These are phyloP conservation scores for Pseudocercospora musae DNA, from an alignment of 2,329 filamentous ascomycete genomes.

Conservation along the genomic window DNA sequence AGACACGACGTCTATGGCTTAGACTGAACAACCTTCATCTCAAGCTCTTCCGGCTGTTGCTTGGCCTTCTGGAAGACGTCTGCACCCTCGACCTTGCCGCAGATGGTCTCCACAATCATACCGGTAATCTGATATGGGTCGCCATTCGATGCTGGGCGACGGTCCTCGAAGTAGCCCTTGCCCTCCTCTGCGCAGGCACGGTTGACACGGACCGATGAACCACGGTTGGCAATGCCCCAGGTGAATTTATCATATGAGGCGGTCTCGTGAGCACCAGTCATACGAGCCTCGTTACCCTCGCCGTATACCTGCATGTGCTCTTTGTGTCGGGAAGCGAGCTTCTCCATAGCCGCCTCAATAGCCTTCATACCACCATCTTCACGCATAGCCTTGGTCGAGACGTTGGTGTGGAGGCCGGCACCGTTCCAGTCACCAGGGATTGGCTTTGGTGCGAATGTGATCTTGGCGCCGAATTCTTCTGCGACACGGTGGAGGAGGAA, in stretches of 20 bases:
- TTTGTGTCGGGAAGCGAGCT: constrained; percentile 48
- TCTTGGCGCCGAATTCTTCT: constrained; percentile 94
- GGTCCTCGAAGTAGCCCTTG: constrained; percentile 86
- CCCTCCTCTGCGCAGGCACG: constrained; percentile 79
- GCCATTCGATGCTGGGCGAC: constrained; percentile 70
- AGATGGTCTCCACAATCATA: constrained; percentile 71
- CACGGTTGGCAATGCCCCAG: constrained; percentile 94
- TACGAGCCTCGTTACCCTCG: constrained; percentile 90
- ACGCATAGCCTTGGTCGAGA: constrained; percentile 86
- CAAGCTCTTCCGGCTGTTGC: constrained; percentile 34
- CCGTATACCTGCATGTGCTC: constrained; percentile 82
- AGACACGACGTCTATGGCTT: constrained; percentile 32
- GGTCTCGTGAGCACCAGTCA: constrained; percentile 93
- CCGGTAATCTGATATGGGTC: constrained; percentile 83
- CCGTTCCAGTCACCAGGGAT: constrained; percentile 97
- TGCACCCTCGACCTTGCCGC: constrained; percentile 49
- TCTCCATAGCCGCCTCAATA: constrained; percentile 74
- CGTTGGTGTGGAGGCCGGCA: constrained; percentile 89
- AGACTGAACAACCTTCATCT: constrained; percentile 34
- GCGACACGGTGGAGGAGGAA: constrained; percentile 88
- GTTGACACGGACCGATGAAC: constrained; percentile 88
- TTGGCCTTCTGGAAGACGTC: constrained; percentile 43
- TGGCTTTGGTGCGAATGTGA: constrained; percentile 93
- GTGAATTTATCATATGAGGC: constrained; percentile 89
- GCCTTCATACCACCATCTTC: constrained; percentile 89